Conservation (phyloP, 371 early-diverging fungal genomes). For the Mortierella polycephala region DNA sequence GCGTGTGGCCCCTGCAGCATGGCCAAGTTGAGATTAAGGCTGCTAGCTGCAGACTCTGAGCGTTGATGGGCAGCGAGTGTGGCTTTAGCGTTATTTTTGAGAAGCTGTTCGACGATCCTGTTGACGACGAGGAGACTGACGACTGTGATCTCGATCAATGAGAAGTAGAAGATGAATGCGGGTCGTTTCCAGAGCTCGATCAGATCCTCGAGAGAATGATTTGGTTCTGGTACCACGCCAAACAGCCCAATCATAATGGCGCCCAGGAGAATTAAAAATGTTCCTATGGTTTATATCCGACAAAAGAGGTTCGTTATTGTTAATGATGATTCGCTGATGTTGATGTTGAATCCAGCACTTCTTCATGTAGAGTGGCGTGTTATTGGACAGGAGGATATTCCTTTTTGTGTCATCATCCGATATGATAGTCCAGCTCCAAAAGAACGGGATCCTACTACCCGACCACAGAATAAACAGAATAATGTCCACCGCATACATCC, state of each 20-base stretch:
- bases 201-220: constrained; percentile 77
- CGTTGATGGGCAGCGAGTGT: constrained; percentile 19
- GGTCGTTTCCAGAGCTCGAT: constrained; percentile 76
- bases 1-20: constrained; percentile 3
- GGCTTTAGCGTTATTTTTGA: constrained; percentile 37
- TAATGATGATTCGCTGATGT: neutral
- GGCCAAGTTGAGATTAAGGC: constrained; percentile 9
- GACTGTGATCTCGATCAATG: constrained; percentile 66
- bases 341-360: no score
- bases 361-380: no score
- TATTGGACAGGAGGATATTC: no score
- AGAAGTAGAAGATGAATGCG: constrained; percentile 78
- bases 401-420: no score
- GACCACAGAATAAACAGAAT: no score
- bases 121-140: constrained; percentile 62
- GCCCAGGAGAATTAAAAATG: constrained; percentile 75
- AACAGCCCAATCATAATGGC: constrained; percentile 78
- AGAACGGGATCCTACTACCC: no score
- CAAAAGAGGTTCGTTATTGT: neutral
- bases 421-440: no score
- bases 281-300: constrained; percentile 60
- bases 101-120: constrained; percentile 60
- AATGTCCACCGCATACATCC: no score
- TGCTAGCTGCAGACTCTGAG: constrained; percentile 10
- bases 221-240: constrained; percentile 81